Percentiles rank a stretch among this genome's conserved stretches.
Evolutionary conservation across 768 basidiomycete species (phyloP).

Genomic region (Stropharia rugosoannulata): DNA sequence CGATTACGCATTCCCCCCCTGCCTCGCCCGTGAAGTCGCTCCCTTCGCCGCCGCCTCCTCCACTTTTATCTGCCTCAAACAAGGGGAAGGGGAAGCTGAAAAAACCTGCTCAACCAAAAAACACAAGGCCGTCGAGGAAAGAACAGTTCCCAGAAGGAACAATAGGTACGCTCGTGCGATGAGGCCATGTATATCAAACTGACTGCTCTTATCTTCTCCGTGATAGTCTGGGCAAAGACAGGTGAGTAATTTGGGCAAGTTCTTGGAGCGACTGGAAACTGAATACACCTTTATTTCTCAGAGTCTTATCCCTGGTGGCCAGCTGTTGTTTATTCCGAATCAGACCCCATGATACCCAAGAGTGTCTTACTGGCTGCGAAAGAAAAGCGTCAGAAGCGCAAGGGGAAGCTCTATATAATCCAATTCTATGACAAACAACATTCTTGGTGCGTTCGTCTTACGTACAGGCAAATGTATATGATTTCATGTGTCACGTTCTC

Average conservation of each 20-base stretch:
- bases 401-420: constrained; percentile 58
- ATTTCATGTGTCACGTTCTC: not conserved
- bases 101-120: constrained; percentile 3
- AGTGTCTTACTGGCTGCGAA: constrained; percentile 30
- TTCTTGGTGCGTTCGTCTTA: constrained; percentile 50
- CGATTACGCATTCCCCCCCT: not conserved
- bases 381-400: constrained; percentile 32
- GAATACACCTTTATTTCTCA: constrained; percentile 24
- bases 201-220: not conserved
- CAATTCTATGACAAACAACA: constrained; percentile 73
- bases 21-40: not conserved
- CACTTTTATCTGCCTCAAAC: not conserved
- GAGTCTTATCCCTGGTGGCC: constrained; percentile 89
- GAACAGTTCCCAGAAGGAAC: constrained; percentile 44
- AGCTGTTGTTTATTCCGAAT: constrained; percentile 69
- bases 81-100: constrained; percentile 10
- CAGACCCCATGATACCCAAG: constrained; percentile 55
- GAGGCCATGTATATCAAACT: not conserved
- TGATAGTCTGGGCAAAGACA: constrained; percentile 82
- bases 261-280: not conserved
- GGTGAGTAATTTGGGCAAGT: constrained; percentile 36
- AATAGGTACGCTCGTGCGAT: constrained; percentile 47
- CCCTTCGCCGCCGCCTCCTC: not conserved
- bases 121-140: not conserved
- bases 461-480: not conserved